Evolutionary conservation across 2,329 filamentous ascomycete genomes (phyloP).

Genomic region (Clathrospora elynae): DNA sequence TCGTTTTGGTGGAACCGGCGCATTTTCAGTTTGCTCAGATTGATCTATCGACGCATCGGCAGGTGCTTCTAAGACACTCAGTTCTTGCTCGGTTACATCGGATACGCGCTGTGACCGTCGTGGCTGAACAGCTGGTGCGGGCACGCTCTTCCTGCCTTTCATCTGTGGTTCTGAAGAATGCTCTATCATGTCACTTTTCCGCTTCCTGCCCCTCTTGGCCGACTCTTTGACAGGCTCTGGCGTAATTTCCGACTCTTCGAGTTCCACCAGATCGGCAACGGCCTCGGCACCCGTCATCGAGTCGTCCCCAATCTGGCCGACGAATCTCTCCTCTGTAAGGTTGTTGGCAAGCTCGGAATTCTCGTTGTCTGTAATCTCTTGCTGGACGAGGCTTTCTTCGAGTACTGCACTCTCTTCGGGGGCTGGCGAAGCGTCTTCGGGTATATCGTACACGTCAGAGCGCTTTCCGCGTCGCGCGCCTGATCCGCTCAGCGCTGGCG

Average conservation of each 20-base stretch:
- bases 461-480: constrained; percentile 41
- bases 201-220: constrained; percentile 36
- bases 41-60: constrained; percentile 21
- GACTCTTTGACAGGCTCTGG: constrained; percentile 33
- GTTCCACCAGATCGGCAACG: constrained; percentile 24
- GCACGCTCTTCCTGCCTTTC: constrained; percentile 28
- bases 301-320: constrained; percentile 38
- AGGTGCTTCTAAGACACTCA: constrained; percentile 33
- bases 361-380: constrained; percentile 36
- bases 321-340: constrained; percentile 36
- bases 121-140: constrained; percentile 19
- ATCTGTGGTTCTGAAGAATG: too few species aligned
- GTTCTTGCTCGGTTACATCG: constrained; percentile 36
- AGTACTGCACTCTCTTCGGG: constrained; percentile 32
- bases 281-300: constrained; percentile 25
- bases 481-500: constrained; percentile 42
- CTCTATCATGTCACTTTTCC: constrained; percentile 35
- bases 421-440: constrained; percentile 36
- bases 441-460: constrained; percentile 41
- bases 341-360: constrained; percentile 28
- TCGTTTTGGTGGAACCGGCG: constrained; percentile 26
- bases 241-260: constrained; percentile 38
- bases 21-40: constrained; percentile 32
- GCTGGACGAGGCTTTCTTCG: constrained; percentile 43
- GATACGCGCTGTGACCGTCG: constrained; percentile 38